Evolutionary conservation across 1,284 basidiomycete species (phyloP).

Genomic region (Ceratobasidium sp.): DNA sequence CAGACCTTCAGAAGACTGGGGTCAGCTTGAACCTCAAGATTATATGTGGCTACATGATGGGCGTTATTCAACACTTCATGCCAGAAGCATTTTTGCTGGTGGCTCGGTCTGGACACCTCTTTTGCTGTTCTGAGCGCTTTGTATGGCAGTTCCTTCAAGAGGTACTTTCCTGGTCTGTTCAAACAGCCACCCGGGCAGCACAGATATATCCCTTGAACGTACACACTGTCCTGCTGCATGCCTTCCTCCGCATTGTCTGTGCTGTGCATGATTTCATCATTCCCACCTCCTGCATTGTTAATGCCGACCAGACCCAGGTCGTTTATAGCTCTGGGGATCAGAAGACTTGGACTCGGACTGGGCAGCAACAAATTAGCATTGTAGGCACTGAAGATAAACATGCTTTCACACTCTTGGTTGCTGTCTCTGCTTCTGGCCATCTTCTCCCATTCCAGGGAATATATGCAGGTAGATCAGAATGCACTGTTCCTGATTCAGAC

Average conservation of each 20-base stretch:
- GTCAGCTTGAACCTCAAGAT: not conserved
- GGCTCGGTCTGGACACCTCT: not conserved
- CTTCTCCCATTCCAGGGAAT: constrained; percentile 3
- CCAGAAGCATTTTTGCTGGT: not conserved
- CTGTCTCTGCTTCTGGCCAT: not conserved
- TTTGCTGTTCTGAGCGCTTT: constrained; percentile 19
- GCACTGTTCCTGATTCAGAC: not conserved
- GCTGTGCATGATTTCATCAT: not conserved
- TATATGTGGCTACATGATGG: constrained; percentile 1
- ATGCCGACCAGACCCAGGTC: constrained; percentile 21
- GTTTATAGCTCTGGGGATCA: not conserved
- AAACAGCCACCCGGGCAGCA: constrained; percentile 21
- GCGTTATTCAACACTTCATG: constrained; percentile 3
- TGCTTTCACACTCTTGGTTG: constrained; percentile 7
- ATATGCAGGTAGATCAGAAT: not conserved
- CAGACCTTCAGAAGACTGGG: not conserved
- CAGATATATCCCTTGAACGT: constrained; percentile 22
- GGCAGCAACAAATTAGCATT: not conserved
- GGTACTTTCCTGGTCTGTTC: constrained; percentile 17
- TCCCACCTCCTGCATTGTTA: not conserved
- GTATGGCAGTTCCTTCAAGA: not conserved
- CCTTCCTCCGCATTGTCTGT: constrained; percentile 14
- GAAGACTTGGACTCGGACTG: not conserved
- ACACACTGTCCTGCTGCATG: constrained; percentile 1
- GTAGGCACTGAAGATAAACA: not conserved